Conservation (phyloP, 83 land plant genomes). For the Picea abies region DNA sequence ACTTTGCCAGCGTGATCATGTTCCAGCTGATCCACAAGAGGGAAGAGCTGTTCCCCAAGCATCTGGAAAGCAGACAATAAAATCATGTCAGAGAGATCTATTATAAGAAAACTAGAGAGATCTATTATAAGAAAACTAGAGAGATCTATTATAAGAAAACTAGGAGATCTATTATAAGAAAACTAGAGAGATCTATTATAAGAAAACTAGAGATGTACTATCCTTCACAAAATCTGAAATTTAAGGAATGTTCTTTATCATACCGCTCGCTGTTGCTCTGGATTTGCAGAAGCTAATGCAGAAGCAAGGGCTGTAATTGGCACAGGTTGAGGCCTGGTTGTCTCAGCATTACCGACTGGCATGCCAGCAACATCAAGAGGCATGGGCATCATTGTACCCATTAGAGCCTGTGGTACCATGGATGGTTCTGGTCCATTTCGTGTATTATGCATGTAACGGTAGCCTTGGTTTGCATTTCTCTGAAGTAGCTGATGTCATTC, state of each 20-base stretch:
- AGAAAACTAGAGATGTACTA: not conserved
- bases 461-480: conserved; percentile 52
- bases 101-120: not conserved
- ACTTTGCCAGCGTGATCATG: conserved; percentile 69
- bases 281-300: conserved; percentile 73
- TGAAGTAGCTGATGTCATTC: conserved; percentile 34
- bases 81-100: not conserved
- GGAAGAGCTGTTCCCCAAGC: conserved; percentile 79
- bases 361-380: conserved; percentile 51
- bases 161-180: not conserved
- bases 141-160: not conserved
- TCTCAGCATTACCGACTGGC: conserved; percentile 36
- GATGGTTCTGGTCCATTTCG: conserved; percentile 52
- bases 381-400: conserved; percentile 53
- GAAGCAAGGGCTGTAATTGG: conserved; percentile 67
- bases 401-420: conserved; percentile 45
- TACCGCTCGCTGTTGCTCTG: conserved; percentile 68
- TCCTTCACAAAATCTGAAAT: not conserved
- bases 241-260: conserved; percentile 5
- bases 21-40: conserved; percentile 69
- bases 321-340: conserved; percentile 37
- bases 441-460: conserved; percentile 52
- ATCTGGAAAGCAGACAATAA: conserved; percentile 39
- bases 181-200: not conserved
- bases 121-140: not conserved